Evolutionary conservation across 257 asterid species (phyloP).

Genomic region (Solanum ossicruentum): DNA sequence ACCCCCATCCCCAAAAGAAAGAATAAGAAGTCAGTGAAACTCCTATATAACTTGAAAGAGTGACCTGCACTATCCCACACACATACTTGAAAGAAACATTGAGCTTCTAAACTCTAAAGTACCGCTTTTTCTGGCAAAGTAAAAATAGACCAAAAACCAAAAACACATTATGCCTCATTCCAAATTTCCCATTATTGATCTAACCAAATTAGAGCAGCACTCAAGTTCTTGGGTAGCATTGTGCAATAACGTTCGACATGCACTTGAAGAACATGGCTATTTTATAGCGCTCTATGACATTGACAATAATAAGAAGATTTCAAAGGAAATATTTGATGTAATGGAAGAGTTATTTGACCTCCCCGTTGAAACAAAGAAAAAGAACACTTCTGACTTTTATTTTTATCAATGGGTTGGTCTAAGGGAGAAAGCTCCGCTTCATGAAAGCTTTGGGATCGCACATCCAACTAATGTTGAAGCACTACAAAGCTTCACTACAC

Average conservation of each 20-base stretch:
- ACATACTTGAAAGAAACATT: background rate
- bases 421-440: constrained; percentile 32
- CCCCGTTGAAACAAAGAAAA: constrained; percentile 40
- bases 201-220: constrained; percentile 13
- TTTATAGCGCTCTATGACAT: constrained; percentile 22
- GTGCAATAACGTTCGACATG: constrained; percentile 25
- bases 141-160: no score
- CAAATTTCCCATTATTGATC: constrained; percentile 18
- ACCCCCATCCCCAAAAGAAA: no score
- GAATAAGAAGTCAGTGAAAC: background rate
- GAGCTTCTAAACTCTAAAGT: background rate
- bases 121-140: no score
- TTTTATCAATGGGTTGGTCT: constrained; percentile 46
- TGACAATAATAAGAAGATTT: background rate
- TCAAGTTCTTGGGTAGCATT: constrained; percentile 19
- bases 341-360: constrained; percentile 27
- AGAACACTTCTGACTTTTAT: constrained; percentile 20
- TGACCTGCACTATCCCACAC: background rate
- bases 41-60: background rate
- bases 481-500: constrained; percentile 24
- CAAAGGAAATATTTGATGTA: constrained; percentile 20
- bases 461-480: constrained; percentile 24
- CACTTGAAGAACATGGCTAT: constrained; percentile 50
- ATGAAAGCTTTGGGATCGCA: constrained; percentile 60
- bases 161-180: background rate